Base-by-base conservation (phyloP, 371 early-diverging fungal genomes). In the Syncephalastrum monosporum region DNA sequence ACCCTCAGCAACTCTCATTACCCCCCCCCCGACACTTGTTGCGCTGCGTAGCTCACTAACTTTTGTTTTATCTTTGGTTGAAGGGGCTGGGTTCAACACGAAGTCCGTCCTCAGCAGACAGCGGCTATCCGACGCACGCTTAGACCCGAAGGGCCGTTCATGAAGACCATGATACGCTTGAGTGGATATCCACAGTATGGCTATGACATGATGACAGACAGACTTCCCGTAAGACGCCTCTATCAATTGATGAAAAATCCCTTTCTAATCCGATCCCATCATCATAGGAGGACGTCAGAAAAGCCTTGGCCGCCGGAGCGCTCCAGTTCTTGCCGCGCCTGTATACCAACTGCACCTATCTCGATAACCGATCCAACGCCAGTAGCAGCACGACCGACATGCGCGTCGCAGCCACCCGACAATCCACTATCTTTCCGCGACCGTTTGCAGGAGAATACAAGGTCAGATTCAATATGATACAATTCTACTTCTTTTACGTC, bases 71-170 rank as follows among this genome's bases (percentile, higher is more conserved):
- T 29, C 38, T 10, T 10, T 33, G 2, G 7, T 33, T 33, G 10
- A n/a, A 75, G 76, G 55, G 76, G 76, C 23, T 72, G 68, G 64
- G 29, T 68, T 3, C 76, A 75, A 43, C 65, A 61, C 7, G 68
- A 70, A 21, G 56, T 55, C 17, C 48, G 14, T n/a, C 23, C 55
- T 5, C 50, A 51, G 5, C 70, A 75, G 53, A 56, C 57, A 12
- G 50, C 38, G 15, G 60, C 68, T 3, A 59, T 75, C 13, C 57
- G 33, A 29, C 55, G 60, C 7, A 27, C 68, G 12, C 54, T 72
- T 15, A 50, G 51, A 15, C 46, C 59, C 15, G 53, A 72, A 23
- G 61, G 72, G 7, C 52, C 60, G 5, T 72, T 75, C 43, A 48
- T 72, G 21, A 53, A 60, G 51, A 65, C 71, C 3, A 46, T 74